Base-by-base conservation (phyloP, 805 yeast species). In the Kluyveromyces dobzhanskii region DNA sequence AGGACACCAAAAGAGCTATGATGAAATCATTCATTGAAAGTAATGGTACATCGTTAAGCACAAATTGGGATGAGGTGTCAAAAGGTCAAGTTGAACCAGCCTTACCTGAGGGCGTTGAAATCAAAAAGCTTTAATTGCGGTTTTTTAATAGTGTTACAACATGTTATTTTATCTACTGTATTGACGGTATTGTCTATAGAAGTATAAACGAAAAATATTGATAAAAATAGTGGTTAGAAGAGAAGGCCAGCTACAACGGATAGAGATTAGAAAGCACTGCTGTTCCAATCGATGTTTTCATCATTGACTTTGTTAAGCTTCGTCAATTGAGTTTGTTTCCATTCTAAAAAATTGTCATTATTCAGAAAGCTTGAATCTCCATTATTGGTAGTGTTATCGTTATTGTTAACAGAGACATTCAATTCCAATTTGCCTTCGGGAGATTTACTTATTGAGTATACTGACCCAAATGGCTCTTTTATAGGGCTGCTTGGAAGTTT, bases 1-100 rank as follows among this genome's bases (percentile, higher is more conserved):
- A 83, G 6, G 96, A 92, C 51, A 80, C 94, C 1, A 69, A 68
- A 48, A 69, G 94, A 37, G 99, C 99, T 2, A 92, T 92, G 97
- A 82, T 85, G 94, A 92, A 92, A 64, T 85, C 95, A 38, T 92
- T 75, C 52, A 69, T 76, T n/a, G 96, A 92, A 61, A 84, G 95
- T 49, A 82, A 84, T 50, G 99, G 99, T 16, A 92, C 98, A 0
- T 76, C 94, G 2, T 66, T 92, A 42, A 85, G 94, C 33, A 92
- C 98, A 3, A 84, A 85, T 55, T 92, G 99, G 99, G 73, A 65
- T 9, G 95, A 86, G 43, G 97, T 94, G 2, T 67, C 75, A 28
- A 67, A 72, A 40, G 76, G 75, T 43, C 68, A 59, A 16, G 82
- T 81, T 32, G 82, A 79, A 50, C 71, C 80, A 2, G 61, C 70